Base-by-base conservation (phyloP, 208 protist genomes). In the Novymonas esmeraldas region DNA sequence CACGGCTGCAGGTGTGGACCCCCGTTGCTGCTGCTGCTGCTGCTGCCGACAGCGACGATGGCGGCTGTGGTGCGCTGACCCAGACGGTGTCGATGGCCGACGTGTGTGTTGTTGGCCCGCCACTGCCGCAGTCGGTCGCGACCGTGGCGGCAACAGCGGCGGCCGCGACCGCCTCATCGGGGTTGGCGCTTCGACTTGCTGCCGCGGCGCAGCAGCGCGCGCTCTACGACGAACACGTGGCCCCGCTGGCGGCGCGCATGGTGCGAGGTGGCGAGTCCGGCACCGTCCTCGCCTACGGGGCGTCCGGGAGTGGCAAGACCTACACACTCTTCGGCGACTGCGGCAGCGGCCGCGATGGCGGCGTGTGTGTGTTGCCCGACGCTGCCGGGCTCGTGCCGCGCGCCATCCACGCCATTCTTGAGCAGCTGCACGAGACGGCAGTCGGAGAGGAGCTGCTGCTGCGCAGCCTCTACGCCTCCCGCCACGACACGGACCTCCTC, bases 221-320 rank as follows among this genome's bases (percentile, higher is more conserved):
- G 6, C 58, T 75, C 14, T 75, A 57, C 52, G 38, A 39, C 0
- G 70, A 41, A 14, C 63, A 76, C 52, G 70, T 84, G 24, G 57
- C 59, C 0, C 85, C 85, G 42, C 67, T 93, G 6, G 72, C 87
- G 14, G 69, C 83, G 36, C 50, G 55, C 22, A 75, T 56, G 2
- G 50, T 87, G 14, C 73, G 79, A 48, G 87, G 5, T 41, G 36
- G 84, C 6, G 60, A 75, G 22, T 84, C 84, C 60, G 75, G 69
- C 36, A 82, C 70, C 18, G 63, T 91, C 1, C 49, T 91, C 26
- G 79, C 82, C 9, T 89, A 90, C 62, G 87, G 87, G 11, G 79
- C 84, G 50, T 82, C 80, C 5, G 84, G 84, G 16, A 79, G 65
- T 38, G 87, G 87, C 6, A 93, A 93, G 64, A 88, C 83, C 3